Base-by-base conservation (phyloP, 2,329 filamentous ascomycete species). In the Alternaria hordeiaustralica region DNA sequence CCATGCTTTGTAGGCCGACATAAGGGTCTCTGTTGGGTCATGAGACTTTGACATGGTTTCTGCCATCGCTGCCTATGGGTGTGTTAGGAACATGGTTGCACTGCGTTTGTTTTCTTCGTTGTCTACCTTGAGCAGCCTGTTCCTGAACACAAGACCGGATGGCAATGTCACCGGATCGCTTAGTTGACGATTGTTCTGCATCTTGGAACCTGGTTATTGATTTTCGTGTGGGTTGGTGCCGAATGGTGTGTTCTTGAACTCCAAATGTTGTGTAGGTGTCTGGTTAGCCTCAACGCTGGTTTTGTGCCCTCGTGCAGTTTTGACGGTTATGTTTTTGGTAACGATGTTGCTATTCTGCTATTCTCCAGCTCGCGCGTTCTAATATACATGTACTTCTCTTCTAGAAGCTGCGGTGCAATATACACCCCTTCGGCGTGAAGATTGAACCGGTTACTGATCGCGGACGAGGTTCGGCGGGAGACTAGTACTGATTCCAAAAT, bases 1-100 rank as follows among this genome's bases (percentile, higher is more conserved):
- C 87, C 88, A 91, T 61, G 82, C 79, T 18, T 55, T 55, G 60
- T 78, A 78, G 5, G 67, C 60, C 58, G 89, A 88, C 10, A 88
- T 79, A 54, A 84, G 84, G 46, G 55, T 58, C 11, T 73, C 66
- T 21, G 53, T 49, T 10, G 70, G 71, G 11, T 70, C 59, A 11
- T 58, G 53, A n/a, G 63, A 55, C 15, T 62, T 59, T 15, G 71
- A 67, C 64, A 77, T 65, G 3, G 49, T 44, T 47, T 76, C 74
- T 7, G 70, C 70, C 73, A 77, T 76, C 10, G 75, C 72, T 13
- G 74, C 71, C 70, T 77, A 36, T 51, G 28, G 74, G 3, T 78
- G 51, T 50, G 86, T 78, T 2, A 79, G 74, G 7, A 5, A 26
- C 33, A 55, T 55, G 21, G 20, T 18, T 70, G 12, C 80, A 81